Evolutionary conservation across 345 rosid species (phyloP), one percentile per base, ranked within the genome.

Genomic region (Ceriops zippeliana): DNA sequence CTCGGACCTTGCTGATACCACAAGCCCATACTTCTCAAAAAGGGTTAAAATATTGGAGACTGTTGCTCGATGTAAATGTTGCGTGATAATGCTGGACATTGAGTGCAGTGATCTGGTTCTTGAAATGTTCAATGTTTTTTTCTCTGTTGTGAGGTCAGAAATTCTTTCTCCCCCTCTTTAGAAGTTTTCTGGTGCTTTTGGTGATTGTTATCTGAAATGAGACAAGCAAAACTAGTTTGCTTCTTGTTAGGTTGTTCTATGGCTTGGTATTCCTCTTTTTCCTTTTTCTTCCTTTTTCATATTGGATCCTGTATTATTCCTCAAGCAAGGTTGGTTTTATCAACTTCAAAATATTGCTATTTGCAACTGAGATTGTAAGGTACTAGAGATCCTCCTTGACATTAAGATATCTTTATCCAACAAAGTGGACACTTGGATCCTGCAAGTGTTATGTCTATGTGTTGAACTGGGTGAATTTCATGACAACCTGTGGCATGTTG

Each of bases 41-140:
- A 91, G 96, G 81, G 96, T 82, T 49, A 91, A 91, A 71, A 82
- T 91, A 62, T 73, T 93, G 75, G 97, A 93, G 85, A 88, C 85
- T 21, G 73, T 89, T 68, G 87, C 96, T 67, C 85, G 75, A 28
- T 91, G 88, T 66, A 88, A 82, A 77, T 91, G 90, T 68, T 93
- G 80, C 61, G 87, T 93, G 77, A 75, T 86, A 56, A 83, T 93
- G 96, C 85, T 93, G 80, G 91, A 90, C 72, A 70, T 83, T 28
- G 89, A 78, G 67, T 86, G 89, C 82, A 61, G 67, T 46, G 88
- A 91, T 84, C 86, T 93, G 68, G 77, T 88, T 69, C 76, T 80
- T 68, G 86, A 91, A 70, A 87, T 93, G 97, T 93, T 93, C 77
- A 82, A 80, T 52, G 76, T 70, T 51, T 89, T 93, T 76, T 93